Evolutionary conservation across 129 eudicot species (phyloP).

Genomic region (sunflower (Helianthus annuus)): DNA sequence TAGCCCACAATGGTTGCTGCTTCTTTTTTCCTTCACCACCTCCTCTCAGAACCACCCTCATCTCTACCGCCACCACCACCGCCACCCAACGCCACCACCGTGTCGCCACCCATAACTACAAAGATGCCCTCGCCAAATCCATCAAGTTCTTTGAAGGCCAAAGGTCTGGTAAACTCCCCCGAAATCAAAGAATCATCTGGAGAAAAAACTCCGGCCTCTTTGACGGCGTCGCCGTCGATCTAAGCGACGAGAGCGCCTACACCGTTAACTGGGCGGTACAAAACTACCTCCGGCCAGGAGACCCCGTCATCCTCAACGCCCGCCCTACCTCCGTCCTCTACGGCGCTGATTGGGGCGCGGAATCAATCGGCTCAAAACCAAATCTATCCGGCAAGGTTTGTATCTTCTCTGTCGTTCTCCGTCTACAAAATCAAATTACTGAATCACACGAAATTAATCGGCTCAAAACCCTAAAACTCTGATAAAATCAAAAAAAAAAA

Average conservation of each 20-base stretch:
- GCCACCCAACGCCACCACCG: constrained; percentile 37
- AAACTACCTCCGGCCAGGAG: no score
- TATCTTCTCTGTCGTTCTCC: no score
- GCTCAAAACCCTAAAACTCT: constrained; percentile 26
- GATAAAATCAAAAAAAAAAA: constrained; percentile 23
- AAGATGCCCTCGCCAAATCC: constrained; percentile 90
- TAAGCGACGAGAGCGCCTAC: no score
- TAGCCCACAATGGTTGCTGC: constrained; percentile 15
- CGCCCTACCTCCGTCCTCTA: no score
- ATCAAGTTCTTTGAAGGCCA: constrained; percentile 90
- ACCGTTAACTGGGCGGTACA: no score
- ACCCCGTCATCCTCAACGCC: no score
- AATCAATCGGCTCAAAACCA: no score
- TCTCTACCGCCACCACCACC: constrained; percentile 31
- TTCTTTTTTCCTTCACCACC: constrained; percentile 22
- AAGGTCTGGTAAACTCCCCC: constrained; percentile 88
- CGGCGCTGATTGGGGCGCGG: no score
- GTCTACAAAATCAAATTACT: no score
- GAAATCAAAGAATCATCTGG: constrained; percentile 84
- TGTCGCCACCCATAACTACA: constrained; percentile 76
- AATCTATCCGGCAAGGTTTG: no score
- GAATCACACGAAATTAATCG: constrained; percentile 32
- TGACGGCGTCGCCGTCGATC: constrained; percentile 56
- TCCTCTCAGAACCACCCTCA: constrained; percentile 9
- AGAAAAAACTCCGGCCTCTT: constrained; percentile 87